Base-by-base conservation (phyloP, 306 rosid species). In the Vigna radiata region DNA sequence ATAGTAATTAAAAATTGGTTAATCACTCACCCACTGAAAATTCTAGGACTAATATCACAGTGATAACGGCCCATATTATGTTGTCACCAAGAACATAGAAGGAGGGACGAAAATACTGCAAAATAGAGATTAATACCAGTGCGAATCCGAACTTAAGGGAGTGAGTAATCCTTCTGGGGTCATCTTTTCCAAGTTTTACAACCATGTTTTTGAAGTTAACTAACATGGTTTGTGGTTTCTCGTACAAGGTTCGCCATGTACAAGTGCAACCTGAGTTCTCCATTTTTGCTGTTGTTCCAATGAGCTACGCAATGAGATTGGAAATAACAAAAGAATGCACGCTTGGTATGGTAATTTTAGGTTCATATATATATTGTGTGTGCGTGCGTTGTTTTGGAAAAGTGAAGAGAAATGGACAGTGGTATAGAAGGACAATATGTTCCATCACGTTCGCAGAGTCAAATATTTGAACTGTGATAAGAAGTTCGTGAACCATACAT, bases 1-100 rank as follows among this genome's bases (percentile, higher is more conserved):
- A 8, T 13, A 1, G 7, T 39, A 5, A 37, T 17, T 29, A 59
- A 31, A 25, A 12, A 2, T 14, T 29, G 12, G 21, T 14, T 29
- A 29, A 29, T 29, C 3, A 29, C 33, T 29, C 33, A 89, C 97
- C 97, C 2, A 92, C 97, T 27, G 91, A 83, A 86, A 89, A 87
- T 79, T 92, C 97, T 8, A 89, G 77, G 72, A 90, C 94, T 31
- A 92, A 81, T 61, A 89, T 87, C 4, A 92, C 92, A 41, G 97
- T 92, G 67, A 92, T 52, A 41, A 92, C 82, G 0, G 96, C 97
- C 96, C 97, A 90, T 55, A 86, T 83, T 14, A 87, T 81, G 25
- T 89, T 82, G 39, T 79, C 88, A 67, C 91, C 93, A 83, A 92
- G 89, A 79, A 63, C 88, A 79, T 84, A 59, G 68, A 83, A 91